These are phyloP conservation scores for Tylopilus sp. DNA, from an alignment of 768 basidiomycete species.

Conservation along the genomic window DNA sequence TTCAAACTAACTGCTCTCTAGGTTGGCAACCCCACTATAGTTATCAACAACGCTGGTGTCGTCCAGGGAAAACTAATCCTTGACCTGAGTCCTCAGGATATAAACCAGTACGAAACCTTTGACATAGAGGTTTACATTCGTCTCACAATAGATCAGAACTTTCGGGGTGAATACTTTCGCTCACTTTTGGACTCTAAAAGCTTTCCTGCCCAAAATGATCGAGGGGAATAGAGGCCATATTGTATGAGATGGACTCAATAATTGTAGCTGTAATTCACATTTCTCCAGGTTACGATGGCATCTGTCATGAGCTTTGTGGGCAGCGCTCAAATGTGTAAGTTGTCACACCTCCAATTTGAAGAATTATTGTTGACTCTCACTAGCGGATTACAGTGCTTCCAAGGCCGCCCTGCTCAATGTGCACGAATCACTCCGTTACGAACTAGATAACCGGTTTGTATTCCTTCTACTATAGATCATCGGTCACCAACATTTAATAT, in stretches of 20 bases:
- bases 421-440: constrained; percentile 82
- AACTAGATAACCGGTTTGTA: constrained; percentile 75
- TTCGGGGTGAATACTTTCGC: constrained; percentile 85
- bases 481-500: background rate
- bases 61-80: constrained; percentile 85
- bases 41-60: constrained; percentile 95
- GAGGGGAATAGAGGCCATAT: constrained; percentile 79
- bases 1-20: constrained; percentile 27
- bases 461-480: background rate
- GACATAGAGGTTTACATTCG: background rate
- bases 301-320: constrained; percentile 74
- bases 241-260: constrained; percentile 40
- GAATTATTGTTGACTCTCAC: constrained; percentile 7
- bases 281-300: constrained; percentile 65
- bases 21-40: constrained; percentile 85
- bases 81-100: constrained; percentile 73
- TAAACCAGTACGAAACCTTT: constrained; percentile 81
- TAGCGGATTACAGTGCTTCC: constrained; percentile 88
- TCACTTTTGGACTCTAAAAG: constrained; percentile 91
- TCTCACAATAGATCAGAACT: constrained; percentile 51
- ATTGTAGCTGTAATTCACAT: constrained; percentile 10
- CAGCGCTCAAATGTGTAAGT: constrained; percentile 72
- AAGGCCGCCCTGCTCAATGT: constrained; percentile 86
- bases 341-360: background rate
- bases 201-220: constrained; percentile 89